Evolutionary conservation across 805 yeast species (phyloP).

Genomic region (Yamadazyma sp.): DNA sequence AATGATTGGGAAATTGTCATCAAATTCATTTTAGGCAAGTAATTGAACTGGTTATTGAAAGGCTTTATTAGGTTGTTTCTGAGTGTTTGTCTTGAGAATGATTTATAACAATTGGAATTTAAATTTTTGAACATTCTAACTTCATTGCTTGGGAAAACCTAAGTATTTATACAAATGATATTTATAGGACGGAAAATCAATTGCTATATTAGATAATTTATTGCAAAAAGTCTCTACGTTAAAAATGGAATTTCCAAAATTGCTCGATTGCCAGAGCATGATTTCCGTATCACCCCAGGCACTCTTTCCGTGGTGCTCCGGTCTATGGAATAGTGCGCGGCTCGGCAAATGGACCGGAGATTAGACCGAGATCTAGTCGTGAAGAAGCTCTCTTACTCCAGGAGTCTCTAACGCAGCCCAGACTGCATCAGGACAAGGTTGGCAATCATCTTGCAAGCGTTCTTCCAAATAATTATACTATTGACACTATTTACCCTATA

Average conservation of each 20-base stretch:
- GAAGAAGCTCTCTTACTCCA: too few relatives aligned
- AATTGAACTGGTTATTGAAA: slow-evolving; percentile 6
- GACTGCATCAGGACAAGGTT: too few relatives aligned
- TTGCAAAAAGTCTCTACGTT: slow-evolving; percentile 1
- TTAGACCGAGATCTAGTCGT: too few relatives aligned
- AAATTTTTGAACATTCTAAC: slow-evolving; percentile 9
- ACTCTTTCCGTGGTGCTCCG: slow-evolving; percentile 8
- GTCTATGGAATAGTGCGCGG: slow-evolving; percentile 3
- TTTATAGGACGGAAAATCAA: neutral
- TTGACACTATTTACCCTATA: slow-evolving; percentile 11
- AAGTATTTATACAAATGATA: too few relatives aligned
- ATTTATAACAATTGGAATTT: slow-evolving; percentile 3
- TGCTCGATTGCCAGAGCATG: slow-evolving; percentile 6
- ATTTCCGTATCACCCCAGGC: slow-evolving; percentile 5
- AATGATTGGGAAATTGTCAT: slow-evolving; percentile 56
- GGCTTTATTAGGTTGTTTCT: slow-evolving; percentile 3
- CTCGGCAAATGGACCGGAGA: neutral
- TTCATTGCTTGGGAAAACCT: too few relatives aligned
- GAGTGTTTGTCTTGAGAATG: slow-evolving; percentile 5
- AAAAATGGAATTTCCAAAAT: slow-evolving; percentile 4
- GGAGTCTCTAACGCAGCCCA: too few relatives aligned
- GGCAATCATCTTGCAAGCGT: too few relatives aligned
- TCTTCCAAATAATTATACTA: neutral
- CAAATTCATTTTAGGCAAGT: slow-evolving; percentile 35
- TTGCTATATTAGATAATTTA: slow-evolving; percentile 1